Evolutionary conservation across 2,329 filamentous ascomycete species (phyloP).

Genomic region (Polychaeton citri): DNA sequence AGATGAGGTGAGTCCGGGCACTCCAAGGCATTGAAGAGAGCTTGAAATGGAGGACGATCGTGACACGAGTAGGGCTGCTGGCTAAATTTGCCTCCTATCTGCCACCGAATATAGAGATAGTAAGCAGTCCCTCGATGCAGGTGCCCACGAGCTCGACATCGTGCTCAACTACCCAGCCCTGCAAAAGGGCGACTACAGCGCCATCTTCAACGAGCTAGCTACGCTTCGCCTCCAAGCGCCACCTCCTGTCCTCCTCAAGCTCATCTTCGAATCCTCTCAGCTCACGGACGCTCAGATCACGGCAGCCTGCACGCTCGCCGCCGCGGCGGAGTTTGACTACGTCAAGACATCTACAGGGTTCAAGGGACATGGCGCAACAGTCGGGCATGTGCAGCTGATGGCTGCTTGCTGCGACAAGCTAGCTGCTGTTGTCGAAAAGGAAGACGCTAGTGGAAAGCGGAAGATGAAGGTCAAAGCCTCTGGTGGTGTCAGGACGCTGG

Average conservation of each 20-base stretch:
- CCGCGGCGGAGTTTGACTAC: conserved; percentile 41
- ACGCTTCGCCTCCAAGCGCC: conserved; percentile 37
- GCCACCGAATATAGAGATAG: conserved; percentile 26
- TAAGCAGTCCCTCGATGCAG: conserved; percentile 32
- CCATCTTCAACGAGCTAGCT: conserved; percentile 40
- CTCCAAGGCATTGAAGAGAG: too few relatives aligned
- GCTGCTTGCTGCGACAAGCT: conserved; percentile 32
- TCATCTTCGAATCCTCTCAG: conserved; percentile 47
- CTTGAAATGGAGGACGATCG: too few relatives aligned
- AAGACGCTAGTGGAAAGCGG: conserved; percentile 6
- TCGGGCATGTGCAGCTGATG: conserved; percentile 43
- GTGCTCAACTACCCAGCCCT: conserved; percentile 43
- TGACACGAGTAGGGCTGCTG: background rate
- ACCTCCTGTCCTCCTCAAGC: conserved; percentile 33
- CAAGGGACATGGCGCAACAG: conserved; percentile 39
- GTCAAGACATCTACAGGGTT: conserved; percentile 51
- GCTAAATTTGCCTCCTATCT: background rate
- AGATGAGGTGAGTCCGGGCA: conserved; percentile 27
- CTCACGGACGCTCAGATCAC: conserved; percentile 37
- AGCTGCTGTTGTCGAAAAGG: conserved; percentile 14
- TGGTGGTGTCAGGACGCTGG: conserved; percentile 40
- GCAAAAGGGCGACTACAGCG: conserved; percentile 25
- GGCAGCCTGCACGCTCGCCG: conserved; percentile 39
- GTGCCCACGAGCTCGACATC: conserved; percentile 45
- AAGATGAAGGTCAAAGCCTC: conserved; percentile 45